Base-by-base conservation (phyloP, 345 rosid species). In the Populus nigra region DNA sequence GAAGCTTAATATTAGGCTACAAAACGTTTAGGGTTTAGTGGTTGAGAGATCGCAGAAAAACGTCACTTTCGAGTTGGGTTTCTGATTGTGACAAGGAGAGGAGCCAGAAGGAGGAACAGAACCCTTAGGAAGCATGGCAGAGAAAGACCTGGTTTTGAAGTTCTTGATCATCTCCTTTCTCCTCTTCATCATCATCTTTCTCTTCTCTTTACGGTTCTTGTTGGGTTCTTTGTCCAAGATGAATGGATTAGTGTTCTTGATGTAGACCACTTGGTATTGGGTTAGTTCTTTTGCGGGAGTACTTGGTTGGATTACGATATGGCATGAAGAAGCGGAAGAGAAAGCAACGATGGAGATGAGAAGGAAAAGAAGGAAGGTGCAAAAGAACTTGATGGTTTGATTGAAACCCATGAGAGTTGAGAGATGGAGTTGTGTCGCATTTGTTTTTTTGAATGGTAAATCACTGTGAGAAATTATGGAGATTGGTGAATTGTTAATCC, bases 51-150 rank as follows among this genome's bases (percentile, higher is more conserved):
- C 78, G 67, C 91, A 88, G 82, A 76, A 78, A 33, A 76, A 84
- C 3, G 73, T 20, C 57, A 69, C 78, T 47, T 50, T 18, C 4
- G 85, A 77, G 43, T 72, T 76, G 7, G 91, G 94, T 36, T 83
- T 67, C 29, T 69, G 80, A 76, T 89, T 89, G 65, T 90, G 91
- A 85, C 94, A 89, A 0, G 86, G 86, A 41, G 92, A 89, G 1
- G 94, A 89, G 7, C 91, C 87, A 12, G 94, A 90, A 72, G 92
- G 92, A 71, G 94, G 92, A 41, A 88, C 85, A 2, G 59, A 38
- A n/a, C 92, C 94, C 80, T 86, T 87, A 1, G 94, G 94, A 17
- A 90, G 89, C 94, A 90, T 90, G 49, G 75, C 91, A 1, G 88
- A 80, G 79, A 86, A 86, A 39, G 85, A 76, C 76, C 86, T 80